A percentile compares a stretch with the other conserved stretches of the same genome.
Evolutionary conservation across 345 rosid genomes (phyloP).

Genomic region (Capsella bursapastoris): DNA sequence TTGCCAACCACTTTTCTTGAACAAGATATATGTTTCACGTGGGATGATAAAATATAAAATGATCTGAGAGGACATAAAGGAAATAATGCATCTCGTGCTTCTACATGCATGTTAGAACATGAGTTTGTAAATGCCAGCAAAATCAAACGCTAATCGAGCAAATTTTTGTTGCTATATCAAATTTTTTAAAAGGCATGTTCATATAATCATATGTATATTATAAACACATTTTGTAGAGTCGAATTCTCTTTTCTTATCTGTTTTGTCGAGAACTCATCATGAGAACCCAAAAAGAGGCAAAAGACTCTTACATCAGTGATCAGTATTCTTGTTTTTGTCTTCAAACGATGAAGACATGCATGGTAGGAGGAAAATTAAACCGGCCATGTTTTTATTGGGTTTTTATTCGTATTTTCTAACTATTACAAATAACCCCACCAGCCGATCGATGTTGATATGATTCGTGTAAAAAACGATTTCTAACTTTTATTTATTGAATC

Average conservation of each 20-base stretch:
- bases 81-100: no score
- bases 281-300: background rate
- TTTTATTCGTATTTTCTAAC: background rate
- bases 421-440: background rate
- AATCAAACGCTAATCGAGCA: no score
- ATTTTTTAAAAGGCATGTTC: no score
- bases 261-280: background rate
- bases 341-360: background rate
- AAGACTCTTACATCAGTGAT: background rate
- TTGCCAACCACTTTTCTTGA: background rate
- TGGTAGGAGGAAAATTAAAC: background rate
- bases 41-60: no score
- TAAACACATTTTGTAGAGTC: no score
- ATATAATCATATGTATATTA: no score
- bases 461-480: background rate
- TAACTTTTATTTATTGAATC: no score
- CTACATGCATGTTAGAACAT: no score
- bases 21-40: no score
- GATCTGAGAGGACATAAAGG: no score
- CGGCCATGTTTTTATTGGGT: background rate
- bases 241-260: background rate
- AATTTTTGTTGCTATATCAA: no score
- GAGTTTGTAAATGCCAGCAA: no score
- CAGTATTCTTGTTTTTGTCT: background rate
- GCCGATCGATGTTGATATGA: background rate